These are phyloP conservation scores for Phylloporus gajari DNA, from an alignment of 1,284 basidiomycete species.

Conservation along the genomic window DNA sequence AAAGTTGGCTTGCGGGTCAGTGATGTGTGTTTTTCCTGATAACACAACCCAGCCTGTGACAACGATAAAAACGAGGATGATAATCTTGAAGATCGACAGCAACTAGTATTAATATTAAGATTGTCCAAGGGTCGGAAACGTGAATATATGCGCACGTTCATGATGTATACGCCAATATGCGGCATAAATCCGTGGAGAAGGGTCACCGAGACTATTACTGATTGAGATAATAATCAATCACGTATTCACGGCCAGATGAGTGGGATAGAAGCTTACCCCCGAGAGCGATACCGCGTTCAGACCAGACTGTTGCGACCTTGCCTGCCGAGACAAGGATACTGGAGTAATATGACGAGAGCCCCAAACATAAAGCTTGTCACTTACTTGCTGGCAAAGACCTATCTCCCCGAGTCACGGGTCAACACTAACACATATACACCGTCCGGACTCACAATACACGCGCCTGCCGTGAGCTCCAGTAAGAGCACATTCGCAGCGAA, in stretches of 20 bases:
- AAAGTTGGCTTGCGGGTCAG: slow-evolving; percentile 59
- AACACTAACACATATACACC: background rate
- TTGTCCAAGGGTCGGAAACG: slow-evolving; percentile 5
- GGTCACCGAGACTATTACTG: slow-evolving; percentile 57
- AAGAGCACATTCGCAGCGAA: slow-evolving; percentile 61
- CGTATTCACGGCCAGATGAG: background rate
- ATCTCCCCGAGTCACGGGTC: too few species aligned
- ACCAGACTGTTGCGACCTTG: slow-evolving; percentile 56
- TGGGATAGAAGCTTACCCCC: slow-evolving; percentile 49
- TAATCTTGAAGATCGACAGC: slow-evolving; percentile 39
- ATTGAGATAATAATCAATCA: background rate
- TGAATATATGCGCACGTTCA: slow-evolving; percentile 53
- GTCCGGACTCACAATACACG: slow-evolving; percentile 60
- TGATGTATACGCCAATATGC: slow-evolving; percentile 55
- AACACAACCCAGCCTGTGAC: slow-evolving; percentile 60
- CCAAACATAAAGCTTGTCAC: slow-evolving; percentile 2
- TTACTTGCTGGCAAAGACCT: slow-evolving; percentile 55
- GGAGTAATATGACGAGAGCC: background rate
- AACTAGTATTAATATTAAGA: slow-evolving; percentile 6
- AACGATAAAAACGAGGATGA: slow-evolving; percentile 39
- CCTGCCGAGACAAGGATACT: slow-evolving; percentile 64
- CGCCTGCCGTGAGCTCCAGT: slow-evolving; percentile 63
- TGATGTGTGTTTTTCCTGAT: slow-evolving; percentile 56
- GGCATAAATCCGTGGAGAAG: slow-evolving; percentile 60
- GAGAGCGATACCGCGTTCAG: slow-evolving; percentile 65